phyloP scores from a whole-genome alignment of 2,329 filamentous ascomycete genomes.

The Meredithiella fracta region DNA sequence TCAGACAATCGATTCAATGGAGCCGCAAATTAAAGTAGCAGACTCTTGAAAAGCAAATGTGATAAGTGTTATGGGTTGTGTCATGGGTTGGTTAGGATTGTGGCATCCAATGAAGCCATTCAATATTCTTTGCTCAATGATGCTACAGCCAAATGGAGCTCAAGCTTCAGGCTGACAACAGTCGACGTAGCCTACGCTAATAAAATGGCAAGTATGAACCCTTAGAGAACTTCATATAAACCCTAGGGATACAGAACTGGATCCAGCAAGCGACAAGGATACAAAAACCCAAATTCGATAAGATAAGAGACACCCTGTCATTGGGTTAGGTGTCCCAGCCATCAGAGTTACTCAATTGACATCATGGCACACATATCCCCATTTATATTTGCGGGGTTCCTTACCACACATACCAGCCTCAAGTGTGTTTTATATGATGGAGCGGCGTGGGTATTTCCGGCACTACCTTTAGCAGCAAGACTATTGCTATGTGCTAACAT shows the following conservation, averaged over 20 bases:
- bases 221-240: neutral
- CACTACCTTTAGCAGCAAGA: no score
- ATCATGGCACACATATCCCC: neutral
- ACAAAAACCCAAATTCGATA: neutral
- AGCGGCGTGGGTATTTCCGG: neutral
- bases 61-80: no score
- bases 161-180: constrained; percentile 14
- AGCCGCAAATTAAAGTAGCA: no score
- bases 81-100: neutral
- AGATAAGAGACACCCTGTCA: neutral
- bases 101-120: neutral
- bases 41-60: no score
- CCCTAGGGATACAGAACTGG: neutral
- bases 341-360: neutral
- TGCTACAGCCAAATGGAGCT: neutral
- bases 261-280: no score
- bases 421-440: neutral
- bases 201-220: neutral
- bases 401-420: neutral
- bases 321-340: neutral
- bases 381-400: neutral
- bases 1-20: no score
- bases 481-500: no score
- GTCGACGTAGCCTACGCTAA: constrained; percentile 11
- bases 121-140: neutral